These are phyloP conservation scores for Coemansia sp. DNA, from an alignment of 192 early-diverging fungal genomes.

Conservation along the genomic window DNA sequence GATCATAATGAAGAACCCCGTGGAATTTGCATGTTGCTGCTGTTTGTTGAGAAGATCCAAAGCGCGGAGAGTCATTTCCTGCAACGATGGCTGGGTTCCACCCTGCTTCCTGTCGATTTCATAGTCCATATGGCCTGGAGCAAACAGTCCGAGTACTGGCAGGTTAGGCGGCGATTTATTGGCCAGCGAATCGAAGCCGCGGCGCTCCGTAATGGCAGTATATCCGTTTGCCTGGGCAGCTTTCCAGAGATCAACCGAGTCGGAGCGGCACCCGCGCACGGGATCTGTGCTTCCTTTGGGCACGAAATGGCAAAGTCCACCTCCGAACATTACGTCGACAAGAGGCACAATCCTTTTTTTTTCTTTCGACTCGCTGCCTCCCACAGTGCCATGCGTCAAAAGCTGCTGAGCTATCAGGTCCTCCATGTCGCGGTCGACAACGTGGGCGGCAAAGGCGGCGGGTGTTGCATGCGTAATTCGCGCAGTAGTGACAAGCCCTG, in stretches of 20 bases:
- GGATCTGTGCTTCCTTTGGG: constrained; percentile 16
- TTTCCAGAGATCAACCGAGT: constrained; percentile 41
- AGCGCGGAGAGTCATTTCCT: constrained; percentile 60
- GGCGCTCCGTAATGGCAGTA: constrained; percentile 6
- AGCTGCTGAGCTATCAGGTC: constrained; percentile 59
- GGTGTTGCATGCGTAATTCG: constrained; percentile 67
- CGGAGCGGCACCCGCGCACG: constrained; percentile 43
- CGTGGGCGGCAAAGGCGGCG: constrained; percentile 62
- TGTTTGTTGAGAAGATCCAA: constrained; percentile 16
- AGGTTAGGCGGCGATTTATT: constrained; percentile 17
- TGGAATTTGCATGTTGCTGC: constrained; percentile 5
- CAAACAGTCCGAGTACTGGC: constrained; percentile 57
- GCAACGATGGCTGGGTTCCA: constrained; percentile 52
- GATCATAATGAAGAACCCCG: constrained; percentile 61
- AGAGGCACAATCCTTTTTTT: background rate
- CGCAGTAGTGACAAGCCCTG: constrained; percentile 62
- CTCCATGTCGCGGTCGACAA: constrained; percentile 56
- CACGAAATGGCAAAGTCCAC: constrained; percentile 57
- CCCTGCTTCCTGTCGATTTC: constrained; percentile 53
- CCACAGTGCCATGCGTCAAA: constrained; percentile 12
- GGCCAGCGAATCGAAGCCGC: constrained; percentile 24
- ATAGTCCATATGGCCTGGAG: constrained; percentile 55
- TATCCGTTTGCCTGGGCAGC: constrained; percentile 20
- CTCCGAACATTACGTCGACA: constrained; percentile 62
- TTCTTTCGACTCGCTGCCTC: background rate